Base-by-base conservation (phyloP, 257 asterid species). In the Jaltomata sinuosa region DNA sequence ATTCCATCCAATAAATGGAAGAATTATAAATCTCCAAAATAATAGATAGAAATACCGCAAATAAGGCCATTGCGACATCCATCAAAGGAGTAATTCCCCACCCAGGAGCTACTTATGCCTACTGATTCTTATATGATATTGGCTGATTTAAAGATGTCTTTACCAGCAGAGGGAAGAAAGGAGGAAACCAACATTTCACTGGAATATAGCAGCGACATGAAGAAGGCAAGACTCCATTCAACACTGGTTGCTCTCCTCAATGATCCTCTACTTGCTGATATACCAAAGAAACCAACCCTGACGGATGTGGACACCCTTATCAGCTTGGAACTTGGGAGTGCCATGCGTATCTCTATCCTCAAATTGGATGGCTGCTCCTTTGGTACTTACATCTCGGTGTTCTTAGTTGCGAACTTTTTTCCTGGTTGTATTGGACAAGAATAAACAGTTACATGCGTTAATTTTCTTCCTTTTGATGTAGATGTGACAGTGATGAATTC, bases 311-410 rank as follows among this genome's bases (percentile, higher is more conserved):
- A 94, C 87, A 94, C 97, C 32, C 98, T 96, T 65, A 90, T 96
- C 86, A 94, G 91, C 90, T 87, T 93, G 91, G 98, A 96, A 88
- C 94, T 94, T 82, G 99, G 98, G 83, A 96, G 99, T 86, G 98
- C 98, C 69, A 96, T 94, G 99, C 97, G 98, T 54, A 88, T 94
- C 87, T 81, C 95, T 25, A 89, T 94, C 83, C 91, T 89, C 69
- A 94, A 92, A 88, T 53, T 93, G 91, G 99, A 96, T 55, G 90
- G 85, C 42, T 87, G 94, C 25, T 88, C 89, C 32, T 84, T 94
- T 21, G 98, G 99, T 94, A 90, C 3, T 68, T n/a, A 12, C 22
- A 4, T 34, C 80, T 42, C 74, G 3, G 68, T 14, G 49, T 79
- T 80, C 62, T 83, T 87, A 68, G 80, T 85, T 81, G 22, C 85